phyloP scores from a whole-genome alignment of 2,329 filamentous ascomycete species.

The Xylaria digitata region DNA sequence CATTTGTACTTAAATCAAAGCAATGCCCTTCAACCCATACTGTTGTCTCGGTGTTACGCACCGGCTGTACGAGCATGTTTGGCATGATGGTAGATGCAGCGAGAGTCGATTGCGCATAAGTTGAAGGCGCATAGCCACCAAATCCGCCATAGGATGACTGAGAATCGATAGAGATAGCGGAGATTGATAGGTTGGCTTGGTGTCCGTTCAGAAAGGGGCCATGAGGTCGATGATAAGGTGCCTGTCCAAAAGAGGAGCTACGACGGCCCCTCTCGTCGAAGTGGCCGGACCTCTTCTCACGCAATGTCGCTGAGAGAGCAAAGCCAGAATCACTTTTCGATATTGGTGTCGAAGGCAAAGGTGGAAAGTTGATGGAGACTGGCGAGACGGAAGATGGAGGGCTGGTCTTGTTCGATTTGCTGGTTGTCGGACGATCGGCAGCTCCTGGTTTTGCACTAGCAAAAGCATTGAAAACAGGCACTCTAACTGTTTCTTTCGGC shows the following conservation, averaged over 20 bases:
- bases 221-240: slow-evolving; percentile 75
- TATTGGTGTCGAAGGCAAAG: slow-evolving; percentile 79
- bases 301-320: slow-evolving; percentile 83
- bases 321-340: slow-evolving; percentile 93
- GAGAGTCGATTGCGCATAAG: slow-evolving; percentile 86
- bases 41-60: slow-evolving; percentile 80
- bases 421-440: slow-evolving; percentile 81
- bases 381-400: slow-evolving; percentile 78
- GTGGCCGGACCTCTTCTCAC: slow-evolving; percentile 94
- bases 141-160: slow-evolving; percentile 79
- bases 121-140: slow-evolving; percentile 81
- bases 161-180: slow-evolving; percentile 70
- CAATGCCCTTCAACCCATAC: slow-evolving; percentile 90
- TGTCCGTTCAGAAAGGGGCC: slow-evolving; percentile 78
- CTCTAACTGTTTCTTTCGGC: slow-evolving; percentile 61
- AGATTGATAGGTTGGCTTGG: slow-evolving; percentile 68
- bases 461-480: slow-evolving; percentile 92
- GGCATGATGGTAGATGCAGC: slow-evolving; percentile 90
- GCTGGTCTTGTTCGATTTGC: slow-evolving; percentile 71
- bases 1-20: slow-evolving; percentile 72
- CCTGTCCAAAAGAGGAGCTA: slow-evolving; percentile 90
- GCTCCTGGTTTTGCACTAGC: slow-evolving; percentile 77
- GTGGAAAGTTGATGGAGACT: slow-evolving; percentile 80
- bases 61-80: slow-evolving; percentile 81
- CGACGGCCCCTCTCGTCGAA: slow-evolving; percentile 82